phyloP scores from a whole-genome alignment of 495 filamentous ascomycete genomes.

The Penicillium roqueforti region DNA sequence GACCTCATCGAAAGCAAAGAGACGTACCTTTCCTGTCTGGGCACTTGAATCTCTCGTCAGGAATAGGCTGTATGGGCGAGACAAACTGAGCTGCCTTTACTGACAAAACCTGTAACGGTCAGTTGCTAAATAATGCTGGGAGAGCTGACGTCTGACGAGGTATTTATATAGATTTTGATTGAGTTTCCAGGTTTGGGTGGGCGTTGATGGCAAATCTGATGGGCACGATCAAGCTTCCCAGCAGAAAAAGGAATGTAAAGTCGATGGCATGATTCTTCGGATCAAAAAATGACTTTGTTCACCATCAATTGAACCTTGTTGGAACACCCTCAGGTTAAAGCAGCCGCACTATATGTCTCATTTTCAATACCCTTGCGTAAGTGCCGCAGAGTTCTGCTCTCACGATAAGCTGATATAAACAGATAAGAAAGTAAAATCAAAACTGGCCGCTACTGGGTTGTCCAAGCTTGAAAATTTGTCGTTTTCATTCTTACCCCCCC shows the following conservation, averaged over 20 bases:
- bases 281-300: constrained; percentile 5
- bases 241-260: neutral
- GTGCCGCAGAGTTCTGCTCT: neutral
- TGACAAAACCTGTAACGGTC: neutral
- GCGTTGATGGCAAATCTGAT: constrained; percentile 5
- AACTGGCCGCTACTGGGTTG: neutral
- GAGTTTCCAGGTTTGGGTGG: neutral
- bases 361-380: constrained; percentile 5
- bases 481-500: neutral
- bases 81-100: neutral
- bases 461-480: neutral
- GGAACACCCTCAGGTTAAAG: constrained; percentile 3
- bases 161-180: constrained; percentile 3
- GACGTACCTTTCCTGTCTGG: no score
- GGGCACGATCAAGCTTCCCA: constrained; percentile 6
- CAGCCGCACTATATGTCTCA: constrained; percentile 1
- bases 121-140: neutral
- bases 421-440: neutral
- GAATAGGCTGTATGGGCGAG: neutral
- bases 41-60: neutral
- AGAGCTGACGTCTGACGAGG: neutral
- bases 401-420: constrained; percentile 2
- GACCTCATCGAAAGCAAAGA: neutral
- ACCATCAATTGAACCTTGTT: constrained; percentile 4
- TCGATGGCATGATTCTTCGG: neutral